A percentile compares a stretch with the other conserved stretches of the same genome.
Conservation (phyloP, 768 basidiomycete genomes). For the Tulasnella sp. region DNA sequence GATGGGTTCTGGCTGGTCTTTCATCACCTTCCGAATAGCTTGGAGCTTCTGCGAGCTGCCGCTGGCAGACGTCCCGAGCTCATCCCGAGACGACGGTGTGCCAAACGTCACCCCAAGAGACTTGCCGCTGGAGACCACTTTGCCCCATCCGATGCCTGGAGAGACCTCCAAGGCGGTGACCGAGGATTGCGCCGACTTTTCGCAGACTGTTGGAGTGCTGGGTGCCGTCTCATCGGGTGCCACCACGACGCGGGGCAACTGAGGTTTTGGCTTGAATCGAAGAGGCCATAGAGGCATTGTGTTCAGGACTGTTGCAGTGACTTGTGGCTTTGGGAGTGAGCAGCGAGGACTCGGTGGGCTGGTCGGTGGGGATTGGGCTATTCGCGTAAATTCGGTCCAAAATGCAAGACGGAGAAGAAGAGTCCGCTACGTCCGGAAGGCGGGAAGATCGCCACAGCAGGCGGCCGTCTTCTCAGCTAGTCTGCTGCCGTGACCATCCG, state of each 20-base stretch:
- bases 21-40: conserved; percentile 29
- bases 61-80: not conserved
- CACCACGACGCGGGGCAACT: conserved; percentile 13
- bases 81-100: conserved; percentile 20
- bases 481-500: no score
- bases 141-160: conserved; percentile 24
- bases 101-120: conserved; percentile 24
- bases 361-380: not conserved
- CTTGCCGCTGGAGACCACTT: conserved; percentile 22
- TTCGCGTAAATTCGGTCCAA: conserved; percentile 17
- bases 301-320: not conserved
- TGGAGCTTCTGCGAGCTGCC: conserved; percentile 11
- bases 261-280: conserved; percentile 1
- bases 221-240: conserved; percentile 1
- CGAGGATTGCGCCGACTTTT: conserved; percentile 19
- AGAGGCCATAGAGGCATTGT: not conserved
- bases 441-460: conserved; percentile 1
- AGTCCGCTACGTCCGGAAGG: not conserved
- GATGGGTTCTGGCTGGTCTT: conserved; percentile 29
- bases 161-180: conserved; percentile 19
- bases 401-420: not conserved
- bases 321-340: conserved; percentile 1
- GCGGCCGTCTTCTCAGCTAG: not conserved
- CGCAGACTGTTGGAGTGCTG: not conserved
- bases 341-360: not conserved